Conservation (phyloP, 495 filamentous ascomycete genomes). For the Penicillium paxilli region DNA sequence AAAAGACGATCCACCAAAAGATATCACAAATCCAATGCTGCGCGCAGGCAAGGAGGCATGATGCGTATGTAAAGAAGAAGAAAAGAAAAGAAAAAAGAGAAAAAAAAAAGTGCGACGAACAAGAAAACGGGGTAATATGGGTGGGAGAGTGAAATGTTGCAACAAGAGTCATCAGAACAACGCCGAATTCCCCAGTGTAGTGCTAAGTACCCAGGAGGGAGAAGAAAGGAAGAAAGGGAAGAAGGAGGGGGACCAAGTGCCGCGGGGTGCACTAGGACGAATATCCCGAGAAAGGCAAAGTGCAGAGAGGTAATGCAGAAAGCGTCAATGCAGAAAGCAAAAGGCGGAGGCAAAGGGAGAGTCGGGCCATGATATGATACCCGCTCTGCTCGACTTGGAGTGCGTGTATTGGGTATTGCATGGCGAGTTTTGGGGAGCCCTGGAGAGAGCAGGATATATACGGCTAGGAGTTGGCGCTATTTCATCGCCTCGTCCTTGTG, state of each 20-base stretch:
- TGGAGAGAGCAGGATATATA: background rate
- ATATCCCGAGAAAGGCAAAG: too few relatives aligned
- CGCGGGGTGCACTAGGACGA: too few relatives aligned
- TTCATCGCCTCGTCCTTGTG: background rate
- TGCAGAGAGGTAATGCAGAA: too few relatives aligned
- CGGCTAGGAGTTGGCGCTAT: background rate
- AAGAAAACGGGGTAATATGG: too few relatives aligned
- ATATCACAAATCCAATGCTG: slow-evolving; percentile 15
- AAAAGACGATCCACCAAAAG: slow-evolving; percentile 10
- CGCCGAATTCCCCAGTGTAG: slow-evolving; percentile 27
- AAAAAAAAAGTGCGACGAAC: too few relatives aligned
- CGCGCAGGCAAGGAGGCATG: background rate
- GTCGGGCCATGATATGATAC: background rate
- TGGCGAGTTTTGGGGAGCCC: background rate
- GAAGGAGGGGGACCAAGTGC: background rate
- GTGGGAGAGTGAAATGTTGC: too few relatives aligned
- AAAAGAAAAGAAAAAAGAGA: slow-evolving; percentile 2
- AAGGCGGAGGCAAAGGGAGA: background rate
- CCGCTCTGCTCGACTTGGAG: background rate
- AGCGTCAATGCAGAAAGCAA: slow-evolving; percentile 1
- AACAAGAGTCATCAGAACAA: slow-evolving; percentile 18
- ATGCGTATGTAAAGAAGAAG: slow-evolving; percentile 11
- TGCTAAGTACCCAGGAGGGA: slow-evolving; percentile 8
- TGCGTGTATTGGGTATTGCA: background rate
- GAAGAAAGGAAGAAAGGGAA: background rate